Conservation (phyloP, 257 asterid species). For the Galeopsis tetrahit region DNA sequence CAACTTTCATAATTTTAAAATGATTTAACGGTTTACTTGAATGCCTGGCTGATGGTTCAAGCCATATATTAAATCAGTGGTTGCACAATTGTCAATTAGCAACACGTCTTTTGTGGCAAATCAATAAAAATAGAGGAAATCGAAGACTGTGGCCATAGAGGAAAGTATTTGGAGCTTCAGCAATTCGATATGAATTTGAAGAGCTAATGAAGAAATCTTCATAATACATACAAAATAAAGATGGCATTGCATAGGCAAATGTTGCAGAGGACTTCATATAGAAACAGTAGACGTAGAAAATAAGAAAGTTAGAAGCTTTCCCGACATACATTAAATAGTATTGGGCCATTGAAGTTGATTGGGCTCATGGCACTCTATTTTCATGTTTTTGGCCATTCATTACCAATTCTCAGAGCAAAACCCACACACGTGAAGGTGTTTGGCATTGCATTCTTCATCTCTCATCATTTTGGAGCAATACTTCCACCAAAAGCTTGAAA, state of each 20-base stretch:
- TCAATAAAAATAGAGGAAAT: constrained; percentile 13
- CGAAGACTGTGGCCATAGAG: too few relatives aligned
- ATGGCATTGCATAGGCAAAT: constrained; percentile 84
- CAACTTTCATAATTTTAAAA: neutral
- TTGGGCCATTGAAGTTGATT: too few relatives aligned
- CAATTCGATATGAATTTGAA: constrained; percentile 77
- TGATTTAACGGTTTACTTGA: constrained; percentile 8
- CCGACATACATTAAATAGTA: constrained; percentile 19
- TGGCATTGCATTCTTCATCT: too few relatives aligned
- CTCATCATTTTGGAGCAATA: too few relatives aligned
- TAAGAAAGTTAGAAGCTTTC: too few relatives aligned
- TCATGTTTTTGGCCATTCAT: too few relatives aligned
- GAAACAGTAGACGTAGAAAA: constrained; percentile 30
- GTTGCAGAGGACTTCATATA: constrained; percentile 83
- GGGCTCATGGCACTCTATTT: too few relatives aligned
- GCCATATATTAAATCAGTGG: constrained; percentile 15
- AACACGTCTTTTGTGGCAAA: constrained; percentile 27
- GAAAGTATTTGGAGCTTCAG: constrained; percentile 90
- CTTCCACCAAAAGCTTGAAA: too few relatives aligned
- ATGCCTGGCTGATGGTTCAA: constrained; percentile 17
- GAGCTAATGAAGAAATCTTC: constrained; percentile 89
- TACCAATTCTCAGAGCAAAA: too few relatives aligned
- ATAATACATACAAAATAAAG: constrained; percentile 70
- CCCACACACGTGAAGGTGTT: too few relatives aligned
- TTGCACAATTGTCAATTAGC: constrained; percentile 24